phyloP scores from a whole-genome alignment of 208 protist genomes.

The Balamuthia mandrillaris region DNA sequence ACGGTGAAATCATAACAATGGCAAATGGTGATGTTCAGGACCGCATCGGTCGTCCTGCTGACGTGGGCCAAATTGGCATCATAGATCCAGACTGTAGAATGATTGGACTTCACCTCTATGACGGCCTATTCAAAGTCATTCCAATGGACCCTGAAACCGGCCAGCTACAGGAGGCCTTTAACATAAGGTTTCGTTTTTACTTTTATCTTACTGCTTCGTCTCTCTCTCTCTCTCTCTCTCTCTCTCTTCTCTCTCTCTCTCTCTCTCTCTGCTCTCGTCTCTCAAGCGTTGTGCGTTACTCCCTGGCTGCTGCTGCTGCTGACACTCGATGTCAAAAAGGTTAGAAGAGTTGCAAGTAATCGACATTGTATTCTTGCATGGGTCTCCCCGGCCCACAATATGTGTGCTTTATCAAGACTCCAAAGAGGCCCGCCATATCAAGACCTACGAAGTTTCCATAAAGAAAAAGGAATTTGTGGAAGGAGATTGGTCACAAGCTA shows the following conservation, averaged over 20 bases:
- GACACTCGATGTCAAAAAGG: neutral
- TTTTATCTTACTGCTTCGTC: neutral
- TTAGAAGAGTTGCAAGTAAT: constrained; percentile 70
- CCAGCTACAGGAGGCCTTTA: constrained; percentile 61
- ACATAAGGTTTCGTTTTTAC: constrained; percentile 48
- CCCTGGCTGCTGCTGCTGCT: neutral
- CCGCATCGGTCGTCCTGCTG: constrained; percentile 36
- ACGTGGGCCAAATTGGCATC: constrained; percentile 56
- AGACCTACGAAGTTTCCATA: constrained; percentile 57
- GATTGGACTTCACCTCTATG: constrained; percentile 69
- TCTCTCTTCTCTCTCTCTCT: too few relatives aligned
- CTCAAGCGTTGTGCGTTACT: too few relatives aligned
- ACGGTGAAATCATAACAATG: constrained; percentile 61
- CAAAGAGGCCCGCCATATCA: constrained; percentile 59
- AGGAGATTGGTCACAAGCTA: constrained; percentile 46
- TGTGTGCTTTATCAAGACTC: constrained; percentile 67
- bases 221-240: neutral
- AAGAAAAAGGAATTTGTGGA: constrained; percentile 50
- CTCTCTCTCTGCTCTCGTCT: too few relatives aligned
- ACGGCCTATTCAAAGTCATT: constrained; percentile 75
- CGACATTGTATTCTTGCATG: constrained; percentile 72
- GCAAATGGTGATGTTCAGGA: constrained; percentile 62
- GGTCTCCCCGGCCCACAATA: constrained; percentile 56
- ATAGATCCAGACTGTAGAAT: constrained; percentile 67
- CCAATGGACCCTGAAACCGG: constrained; percentile 55